Base-by-base conservation (phyloP, 805 yeast species). In the Ogataea zsoltii region DNA sequence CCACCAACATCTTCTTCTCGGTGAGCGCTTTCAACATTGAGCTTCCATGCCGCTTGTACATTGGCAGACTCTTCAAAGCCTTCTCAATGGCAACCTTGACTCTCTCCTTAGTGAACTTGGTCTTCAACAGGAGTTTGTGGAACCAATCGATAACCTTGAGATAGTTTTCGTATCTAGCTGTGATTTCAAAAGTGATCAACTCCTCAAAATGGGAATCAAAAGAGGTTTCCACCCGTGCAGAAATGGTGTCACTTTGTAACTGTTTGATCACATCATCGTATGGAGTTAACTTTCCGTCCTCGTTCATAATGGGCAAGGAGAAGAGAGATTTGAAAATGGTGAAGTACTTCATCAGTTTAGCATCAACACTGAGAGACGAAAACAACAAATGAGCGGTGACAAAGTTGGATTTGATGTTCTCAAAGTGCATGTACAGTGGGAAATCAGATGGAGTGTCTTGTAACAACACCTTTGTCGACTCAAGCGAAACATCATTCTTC, bases 341-440 rank as follows among this genome's bases (percentile, higher is more conserved):
- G 51, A 88, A 71, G 47, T 85, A 83, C 2, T 87, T 85, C 42
- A 90, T 68, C 13, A 83, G 67, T 2, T 67, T 58, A 19, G 74
- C 68, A 41, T 77, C 83, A 17, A 80, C 70, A 37, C 57, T 72
- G 35, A 68, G 74, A 1, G 88, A 78, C 9, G 83, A 77, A 59
- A 87, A 62, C 30, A 83, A 63, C 31, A 88, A 61, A 46, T 82
- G 79, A 16, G 90, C 72, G 12, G 85, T 80, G 29, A 88, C 79
- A 61, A 92, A 94, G 57, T 86, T 83, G 1, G 97, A 87, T 44
- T 82, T 77, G 59, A 79, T 84, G 51, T 84, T 79, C 64, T 94
- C 97, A 55, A 86, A 75, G 60, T 89, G 94, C 41, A 91, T 61
- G 50, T 80, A 82, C 31, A 91, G 63, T 4, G 91, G 89, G 50